Base-by-base conservation (phyloP, 306 rosid genomes). In the Benincasa hispida region DNA sequence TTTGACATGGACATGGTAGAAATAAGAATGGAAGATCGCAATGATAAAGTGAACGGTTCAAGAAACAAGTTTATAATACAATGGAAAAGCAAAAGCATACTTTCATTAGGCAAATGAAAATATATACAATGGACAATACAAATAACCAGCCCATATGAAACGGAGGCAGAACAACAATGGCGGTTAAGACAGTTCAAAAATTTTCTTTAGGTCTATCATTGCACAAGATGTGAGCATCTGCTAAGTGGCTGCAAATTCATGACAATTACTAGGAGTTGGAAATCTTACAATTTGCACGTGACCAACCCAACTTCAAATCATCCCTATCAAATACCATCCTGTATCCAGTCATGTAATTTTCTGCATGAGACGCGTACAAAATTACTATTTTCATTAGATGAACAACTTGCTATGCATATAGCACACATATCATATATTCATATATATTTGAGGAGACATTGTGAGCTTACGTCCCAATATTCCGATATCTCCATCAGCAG, bases 291-390 rank as follows among this genome's bases (percentile, higher is more conserved):
- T 86, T 85, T 68, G 98, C 92, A 67, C 8, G 82, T 22, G 97
- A 93, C 98, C 98, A 93, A 34, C 90, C 89, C 47, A 93, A 83
- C 89, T 87, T 91, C 85, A 90, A 74, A 76, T 82, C 83, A 60
- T 88, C 94, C 81, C 97, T 82, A 84, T 93, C 94, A 82, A 91
- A 93, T 65, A 93, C 98, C 83, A 86, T 83, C 78, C 94, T 86
- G 78, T 93, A 90, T 80, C 97, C 98, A 0, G 74, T 87, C 97
- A 93, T 88, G 86, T 84, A 93, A 88, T 93, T 91, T 83, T 93
- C 98, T 93, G 94, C 90, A 84, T 47, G 65, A 76, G 12, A 73
- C 48, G 34, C 18, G 35, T 27, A 37, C 51, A 9, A 74, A 19
- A 24, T 21, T 37, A 22, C 22, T 22, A 61, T 6, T 41, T 27